Evolutionary conservation across 2,329 filamentous ascomycete species (phyloP), one percentile per base, ranked within the genome.

Genomic region (Aureobasidium musti): DNA sequence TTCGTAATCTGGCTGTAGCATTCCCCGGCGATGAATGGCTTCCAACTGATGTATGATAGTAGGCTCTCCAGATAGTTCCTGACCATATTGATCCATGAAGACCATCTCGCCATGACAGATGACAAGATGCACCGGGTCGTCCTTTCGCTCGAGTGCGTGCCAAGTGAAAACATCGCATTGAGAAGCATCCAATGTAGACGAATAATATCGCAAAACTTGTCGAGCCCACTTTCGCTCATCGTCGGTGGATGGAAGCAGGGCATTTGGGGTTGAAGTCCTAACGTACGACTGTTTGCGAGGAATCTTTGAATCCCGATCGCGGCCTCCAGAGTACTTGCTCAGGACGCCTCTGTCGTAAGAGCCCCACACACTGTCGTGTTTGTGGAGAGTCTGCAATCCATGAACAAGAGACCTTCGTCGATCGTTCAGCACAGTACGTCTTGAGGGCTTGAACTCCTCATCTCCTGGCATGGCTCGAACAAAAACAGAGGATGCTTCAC

Each of bases 31-130:
- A 35, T 43, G 47, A 3, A 64, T 49, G 5, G 47, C 37, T 35
- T 54, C 49, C 47, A 64, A 28, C 28, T 64, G 61, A 5, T 54
- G 8, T 11, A 37, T 53, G 21, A 64, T 43, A 1, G 35, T 23
- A 11, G 49, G 47, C 35, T 64, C 17, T 13, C 49, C 61, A 23
- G 61, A 49, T 21, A 64, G 28, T 19, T 54, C 43, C 5, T 54
- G 28, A 3, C 61, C 61, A 23, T 64, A 53, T 45, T 64, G 61
- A 45, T 64, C 61, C 61, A 64, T 64, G 30, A 64, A 64, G 28
- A 64, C 17, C 61, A 64, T 64, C 11, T 64, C 61, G 23, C 49
- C 61, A 28, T 33, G 49, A 54, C 43, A 64, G 11, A 64, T 54
- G 49, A 64, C 28, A 14, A 64, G 61, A 45, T 64, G 61, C 19